Evolutionary conservation across 768 basidiomycete species (phyloP), one percentile per base, ranked within the genome.

Genomic region (Botryobasidium botryosum): DNA sequence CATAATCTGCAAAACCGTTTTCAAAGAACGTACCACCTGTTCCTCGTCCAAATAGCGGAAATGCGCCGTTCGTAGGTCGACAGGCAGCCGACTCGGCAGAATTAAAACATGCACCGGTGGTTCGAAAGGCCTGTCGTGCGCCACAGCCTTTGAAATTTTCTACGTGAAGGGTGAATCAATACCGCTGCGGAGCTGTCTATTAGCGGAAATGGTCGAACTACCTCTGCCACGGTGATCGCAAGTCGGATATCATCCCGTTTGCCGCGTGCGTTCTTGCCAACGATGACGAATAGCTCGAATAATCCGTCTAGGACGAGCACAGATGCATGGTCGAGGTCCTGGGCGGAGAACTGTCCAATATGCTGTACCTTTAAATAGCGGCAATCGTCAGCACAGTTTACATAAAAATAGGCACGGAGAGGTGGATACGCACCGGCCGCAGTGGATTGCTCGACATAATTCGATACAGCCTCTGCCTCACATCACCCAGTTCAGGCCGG

Each of bases 221-320:
- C 84, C 60, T 61, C 65, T 3, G 75, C 75, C 28, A 71, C 55
- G 39, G 66, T 57, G 6, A 86, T 55, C 2, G 74, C 84, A 21
- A 81, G 61, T 36, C 63, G 66, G 43, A 87, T 84, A 39, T 75
- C 69, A 39, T 58, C 56, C 44, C 75, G 68, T 27, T 70, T 63
- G 25, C 68, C 68, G 42, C 81, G 69, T n/a, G 79, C 81, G 18
- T 71, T 64, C 39, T 61, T 63, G 10, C 79, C 79, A 12, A 88
- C 74, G 24, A 87, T 46, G 15, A 87, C 70, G 52, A 82, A 87
- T 36, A 79, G 62, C 59, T 88, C 85, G 74, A 82, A 83, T 17
- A 75, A 62, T 54, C 79, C 85, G 55, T 87, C 77, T 29, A 83
- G 56, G 39, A 86, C 61, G 52, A 75, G 77, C 5, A 85, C 70